Base-by-base conservation (phyloP, 2,329 filamentous ascomycete genomes). In the Cadophora sp. region DNA sequence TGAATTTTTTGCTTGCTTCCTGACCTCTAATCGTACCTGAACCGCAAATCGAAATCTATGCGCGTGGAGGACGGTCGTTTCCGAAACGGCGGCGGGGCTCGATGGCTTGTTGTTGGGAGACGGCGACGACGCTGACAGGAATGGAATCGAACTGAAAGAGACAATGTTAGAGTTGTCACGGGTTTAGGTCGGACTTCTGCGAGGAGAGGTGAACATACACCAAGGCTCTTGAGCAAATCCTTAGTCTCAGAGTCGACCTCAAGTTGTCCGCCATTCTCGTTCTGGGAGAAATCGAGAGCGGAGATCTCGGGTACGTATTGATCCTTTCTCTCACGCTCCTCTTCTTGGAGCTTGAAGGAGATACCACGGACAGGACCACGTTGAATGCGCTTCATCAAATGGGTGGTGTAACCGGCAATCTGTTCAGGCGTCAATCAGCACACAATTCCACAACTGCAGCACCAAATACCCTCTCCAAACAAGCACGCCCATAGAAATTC, bases 261-360 rank as follows among this genome's bases (percentile, higher is more conserved):
- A 79, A 99, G 89, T 84, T 94, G 91, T 80, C 62, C 62, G 34
- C 96, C 96, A 81, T 86, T 91, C 87, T 98, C 96, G 82, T 92
- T 93, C 89, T 97, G 93, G 81, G 91, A 90, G 87, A 97, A 97
- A 89, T 99, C 96, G 82, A 99, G 92, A 81, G 96, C 96, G 71
- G 97, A 99, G 79, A 99, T 89, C 87, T 99, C 96, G 81, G 96
- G 96, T 76, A 99, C 96, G 88, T 97, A 99, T 89, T 99, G 96
- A 88, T 99, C 96, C 92, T 99, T 99, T 83, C 96, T 92, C 88
- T 99, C 96, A 89, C 96, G 93, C 91, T 99, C 96, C 89, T 99
- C 96, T 88, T 99, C 96, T 87, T 99, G 96, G 72, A 99, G 93
- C 91, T 99, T 99, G 94, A 99, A 99, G 85, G 97, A 99, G 86